These are phyloP conservation scores for Aspergillus pseudonomiae DNA, from an alignment of 2,329 filamentous ascomycete species.

Conservation along the genomic window DNA sequence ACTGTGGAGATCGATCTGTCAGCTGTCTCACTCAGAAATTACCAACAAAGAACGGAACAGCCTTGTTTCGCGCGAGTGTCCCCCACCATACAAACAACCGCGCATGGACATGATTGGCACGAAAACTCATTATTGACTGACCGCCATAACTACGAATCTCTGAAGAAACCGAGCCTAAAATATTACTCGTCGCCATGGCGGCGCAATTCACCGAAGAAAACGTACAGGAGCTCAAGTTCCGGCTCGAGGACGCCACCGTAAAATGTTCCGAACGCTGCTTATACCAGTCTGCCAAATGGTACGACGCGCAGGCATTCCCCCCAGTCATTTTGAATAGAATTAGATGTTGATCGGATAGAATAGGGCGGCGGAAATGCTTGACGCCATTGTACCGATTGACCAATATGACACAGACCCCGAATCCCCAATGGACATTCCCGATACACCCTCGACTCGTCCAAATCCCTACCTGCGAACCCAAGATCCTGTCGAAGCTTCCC, in stretches of 20 bases:
- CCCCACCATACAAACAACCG: not conserved
- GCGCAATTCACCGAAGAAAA: constrained; percentile 40
- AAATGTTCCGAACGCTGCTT: constrained; percentile 94
- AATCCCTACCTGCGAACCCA: constrained; percentile 57
- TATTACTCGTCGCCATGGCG: constrained; percentile 30
- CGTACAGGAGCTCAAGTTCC: constrained; percentile 65
- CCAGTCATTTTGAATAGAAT: not conserved
- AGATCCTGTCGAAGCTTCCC: constrained; percentile 71
- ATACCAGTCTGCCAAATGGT: constrained; percentile 98
- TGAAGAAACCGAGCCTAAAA: not conserved
- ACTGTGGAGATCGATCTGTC: not conserved
- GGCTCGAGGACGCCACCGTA: constrained; percentile 81
- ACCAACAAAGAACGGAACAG: not conserved
- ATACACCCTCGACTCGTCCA: constrained; percentile 53
- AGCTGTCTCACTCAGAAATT: not conserved
- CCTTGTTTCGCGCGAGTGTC: not conserved
- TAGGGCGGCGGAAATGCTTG: constrained; percentile 93
- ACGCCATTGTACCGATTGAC: constrained; percentile 66
- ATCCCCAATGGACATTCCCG: constrained; percentile 59
- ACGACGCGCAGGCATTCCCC: not conserved
- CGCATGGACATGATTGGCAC: not conserved
- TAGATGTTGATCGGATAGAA: not conserved
- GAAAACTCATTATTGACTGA: not conserved
- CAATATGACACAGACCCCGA: constrained; percentile 65
- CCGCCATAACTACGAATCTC: not conserved